Evolutionary conservation across 2,329 filamentous ascomycete genomes (phyloP), one percentile per base, ranked within the genome.

Genomic region (Stagonosporopsis cucurbitacearum): DNA sequence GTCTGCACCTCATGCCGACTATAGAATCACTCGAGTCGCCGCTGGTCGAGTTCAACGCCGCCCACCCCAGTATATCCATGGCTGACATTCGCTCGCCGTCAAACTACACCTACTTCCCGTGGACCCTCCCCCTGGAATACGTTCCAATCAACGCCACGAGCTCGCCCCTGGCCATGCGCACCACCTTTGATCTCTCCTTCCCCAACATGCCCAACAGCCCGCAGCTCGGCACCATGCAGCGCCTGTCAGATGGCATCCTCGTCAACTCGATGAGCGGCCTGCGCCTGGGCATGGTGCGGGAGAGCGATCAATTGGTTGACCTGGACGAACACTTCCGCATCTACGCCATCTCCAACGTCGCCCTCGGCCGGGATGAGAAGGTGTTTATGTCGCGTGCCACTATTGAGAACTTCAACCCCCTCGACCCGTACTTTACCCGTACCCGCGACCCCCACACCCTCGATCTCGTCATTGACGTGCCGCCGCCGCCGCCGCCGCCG

Each of bases 91-190:
- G 71, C 57, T 88, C 87, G 13, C 85, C 84, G 6, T 87, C 86
- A 0, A 96, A 96, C 67, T 88, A 93, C 72, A 94, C 89, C 0
- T 88, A 91, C 66, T 98, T 92, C 69, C 95, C 95, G 0, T 98
- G 94, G 94, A 98, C 95, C 0, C 79, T 99, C 0, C 94, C 95
- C 0, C 80, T 81, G 1, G 82, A 85, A 23, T 81, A 96, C 64
- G 82, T 97, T 2, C 92, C 93, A 0, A 76, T 79, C 9, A 86
- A 96, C 67, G 94, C 90, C 0, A 88, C 83, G n/a, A 96, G 91
- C 64, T 83, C 88, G 4, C 86, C 84, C 12, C 88, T 96, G 62
- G 82, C 86, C 5, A 81, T 87, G 53, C 88, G 89, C 17, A 82
- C 88, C 9, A 89, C 91, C 2, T 87, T 95, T 49, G 87, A 88